Evolutionary conservation across 1,284 basidiomycete genomes (phyloP).

Genomic region (Ganoderma resinaceum): DNA sequence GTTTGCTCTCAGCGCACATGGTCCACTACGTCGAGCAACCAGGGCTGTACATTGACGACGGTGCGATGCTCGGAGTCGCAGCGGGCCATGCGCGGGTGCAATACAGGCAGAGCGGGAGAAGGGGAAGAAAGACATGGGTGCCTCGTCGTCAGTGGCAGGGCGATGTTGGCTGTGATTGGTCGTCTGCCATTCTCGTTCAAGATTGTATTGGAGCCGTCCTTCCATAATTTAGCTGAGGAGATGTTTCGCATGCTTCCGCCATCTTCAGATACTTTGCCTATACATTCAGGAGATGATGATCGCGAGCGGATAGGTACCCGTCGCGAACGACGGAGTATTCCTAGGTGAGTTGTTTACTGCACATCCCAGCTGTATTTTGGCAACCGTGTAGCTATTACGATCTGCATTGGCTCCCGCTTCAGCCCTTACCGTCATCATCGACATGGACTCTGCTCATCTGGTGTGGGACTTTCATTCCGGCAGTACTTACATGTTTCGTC

Average conservation of each 20-base stretch:
- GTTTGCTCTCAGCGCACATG: conserved; percentile 90
- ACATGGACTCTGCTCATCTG: no score
- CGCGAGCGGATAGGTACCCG: no score
- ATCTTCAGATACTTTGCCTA: background rate
- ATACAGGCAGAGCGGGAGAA: conserved; percentile 44
- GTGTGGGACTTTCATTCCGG: no score
- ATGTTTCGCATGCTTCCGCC: conserved; percentile 2
- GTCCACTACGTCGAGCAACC: conserved; percentile 94
- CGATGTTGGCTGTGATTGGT: background rate
- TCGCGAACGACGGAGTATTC: no score
- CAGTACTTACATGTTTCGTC: no score
- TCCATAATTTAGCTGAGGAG: background rate
- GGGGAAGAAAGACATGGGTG: conserved; percentile 42
- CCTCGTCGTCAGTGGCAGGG: conserved; percentile 10
- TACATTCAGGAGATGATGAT: no score
- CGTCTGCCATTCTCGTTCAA: background rate
- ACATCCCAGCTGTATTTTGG: no score
- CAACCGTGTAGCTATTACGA: no score
- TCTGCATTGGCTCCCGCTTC: no score
- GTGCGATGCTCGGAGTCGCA: conserved; percentile 37
- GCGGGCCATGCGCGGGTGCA: conserved; percentile 34
- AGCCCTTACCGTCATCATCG: no score
- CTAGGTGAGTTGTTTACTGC: no score
- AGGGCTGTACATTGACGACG: conserved; percentile 75
- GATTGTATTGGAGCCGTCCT: conserved; percentile 6